Base-by-base conservation (phyloP, 371 early-diverging fungal species). In the Syncephalastrum racemosum region DNA sequence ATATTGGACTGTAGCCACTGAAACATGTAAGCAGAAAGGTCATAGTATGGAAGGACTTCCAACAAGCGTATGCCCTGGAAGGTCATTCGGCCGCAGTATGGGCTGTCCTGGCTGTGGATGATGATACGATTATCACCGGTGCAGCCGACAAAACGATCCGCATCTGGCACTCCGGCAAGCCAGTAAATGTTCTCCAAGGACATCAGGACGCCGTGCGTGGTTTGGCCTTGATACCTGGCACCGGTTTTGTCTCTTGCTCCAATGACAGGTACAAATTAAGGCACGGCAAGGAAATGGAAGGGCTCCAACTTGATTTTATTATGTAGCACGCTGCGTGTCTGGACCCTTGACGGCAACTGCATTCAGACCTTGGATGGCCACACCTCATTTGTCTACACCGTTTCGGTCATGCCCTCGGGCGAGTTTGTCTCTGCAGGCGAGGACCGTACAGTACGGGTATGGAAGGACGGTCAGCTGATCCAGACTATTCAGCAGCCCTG, bases 91-190 rank as follows among this genome's bases (percentile, higher is more conserved):
- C 86, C 20, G 91, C 98, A 16, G 93, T 99, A 2, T 98, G 98
- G 98, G 87, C 87, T 14, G 93, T 95, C 18, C 59, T 95, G 19
- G 83, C 84, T 10, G 52, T 94, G 18, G 80, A 81, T n/a, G 87
- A 89, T 48, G 82, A 83, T 6, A 59, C 77, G 2, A 73, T 93
- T 23, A 67, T 96, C 40, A 97, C 96, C 52, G 95, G 85, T 4
- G 94, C 97, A 7, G 99, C 99, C 12, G 99, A 99, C 67, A 92
- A 91, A 66, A 79, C 88, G 5, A 96, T 99, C 56, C 86, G 88
- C 52, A 61, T 90, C 46, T 99, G 98, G 98, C 76, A 74, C 25
- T 52, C 84, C 51, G 94, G 90, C 4, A 82, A 84, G 56, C 74
- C 82, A 43, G 54, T 79, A 25, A 79, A 84, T n/a, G 89, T 88